Base-by-base conservation (phyloP, 208 protist genomes). In the Porcisia deanei region DNA sequence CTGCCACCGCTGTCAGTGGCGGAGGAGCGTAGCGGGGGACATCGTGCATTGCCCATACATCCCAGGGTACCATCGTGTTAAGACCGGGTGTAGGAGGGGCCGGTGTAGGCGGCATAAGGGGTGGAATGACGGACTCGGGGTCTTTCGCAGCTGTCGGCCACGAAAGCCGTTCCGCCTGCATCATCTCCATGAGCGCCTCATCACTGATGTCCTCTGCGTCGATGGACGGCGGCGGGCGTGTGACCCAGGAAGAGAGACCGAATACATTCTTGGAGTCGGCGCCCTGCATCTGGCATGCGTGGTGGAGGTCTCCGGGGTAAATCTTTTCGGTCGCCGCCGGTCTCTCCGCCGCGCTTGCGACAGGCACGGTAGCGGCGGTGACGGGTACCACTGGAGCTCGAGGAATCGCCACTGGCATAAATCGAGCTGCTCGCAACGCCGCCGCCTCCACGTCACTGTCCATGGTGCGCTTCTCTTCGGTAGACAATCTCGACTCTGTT, bases 31-130 rank as follows among this genome's bases (percentile, higher is more conserved):
- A 84, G 65, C 57, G 71, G 4, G 61, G 88, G 52, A 73, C 80
- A 43, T 68, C 71, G 30, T 73, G 87, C 39, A 74, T 83, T 2
- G 52, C 47, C 85, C 88, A 96, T 63, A 76, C 58, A 25, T 80
- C 75, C 90, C 91, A 96, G 34, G 47, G 0, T 20, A 93, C 73
- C 4, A 43, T 49, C 39, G 71, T 81, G 71, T 91, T 87, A 0
- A 67, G 84, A 12, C 67, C 84, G 14, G 55, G 16, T 25, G 68
- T n/a, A 1, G 91, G 92, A 18, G 72, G 88, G n/a, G 52, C 47
- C 2, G 92, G 92, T 1, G 87, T 93, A 9, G 82, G 76, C 10
- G 84, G 80, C 18, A 94, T 73, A 39, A 96, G 78, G 22, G 41
- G 41, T 43, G 39, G 63, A 52, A 67, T 34, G 20, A 47, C 8